These are phyloP conservation scores for Diaporthe sp. DNA, from an alignment of 2,329 filamentous ascomycete species.

Conservation along the genomic window DNA sequence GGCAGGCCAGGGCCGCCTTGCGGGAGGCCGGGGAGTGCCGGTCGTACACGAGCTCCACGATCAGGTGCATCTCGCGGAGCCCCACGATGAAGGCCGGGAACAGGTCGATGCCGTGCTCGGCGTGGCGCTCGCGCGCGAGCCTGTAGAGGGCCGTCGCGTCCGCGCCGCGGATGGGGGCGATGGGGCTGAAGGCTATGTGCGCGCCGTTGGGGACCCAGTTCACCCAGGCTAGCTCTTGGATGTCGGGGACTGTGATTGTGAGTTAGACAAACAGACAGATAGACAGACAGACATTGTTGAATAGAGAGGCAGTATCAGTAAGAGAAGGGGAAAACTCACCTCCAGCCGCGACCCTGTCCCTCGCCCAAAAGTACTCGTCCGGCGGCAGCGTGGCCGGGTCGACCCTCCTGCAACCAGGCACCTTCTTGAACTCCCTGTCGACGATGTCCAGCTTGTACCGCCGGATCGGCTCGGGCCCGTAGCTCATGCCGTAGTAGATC, in stretches of 20 bases:
- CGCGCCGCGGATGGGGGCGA: constrained; percentile 51
- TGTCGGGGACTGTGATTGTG: constrained; percentile 52
- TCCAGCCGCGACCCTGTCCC: constrained; percentile 44
- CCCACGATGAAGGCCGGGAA: constrained; percentile 50
- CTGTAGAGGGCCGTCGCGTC: constrained; percentile 53
- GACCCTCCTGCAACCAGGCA: constrained; percentile 49
- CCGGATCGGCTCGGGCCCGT: constrained; percentile 48
- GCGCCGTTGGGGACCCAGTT: constrained; percentile 56
- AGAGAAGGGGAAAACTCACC: constrained; percentile 49
- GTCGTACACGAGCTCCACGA: constrained; percentile 60
- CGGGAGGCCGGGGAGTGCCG: constrained; percentile 50
- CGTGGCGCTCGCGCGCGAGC: constrained; percentile 47
- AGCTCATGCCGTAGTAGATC: constrained; percentile 61
- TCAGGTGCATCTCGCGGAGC: constrained; percentile 61
- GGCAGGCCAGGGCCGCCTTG: constrained; percentile 47
- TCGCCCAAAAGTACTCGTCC: constrained; percentile 43
- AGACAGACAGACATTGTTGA: neutral
- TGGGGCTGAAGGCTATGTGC: constrained; percentile 54
- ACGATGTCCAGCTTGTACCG: constrained; percentile 52
- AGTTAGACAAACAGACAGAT: constrained; percentile 40
- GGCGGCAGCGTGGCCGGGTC: constrained; percentile 44
- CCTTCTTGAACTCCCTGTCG: constrained; percentile 50
- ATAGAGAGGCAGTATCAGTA: neutral
- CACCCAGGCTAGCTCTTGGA: constrained; percentile 55
- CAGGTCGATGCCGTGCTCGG: constrained; percentile 49